phyloP scores from a whole-genome alignment of 2,329 filamentous ascomycete genomes.

The Cercospora zeae-maydis region DNA sequence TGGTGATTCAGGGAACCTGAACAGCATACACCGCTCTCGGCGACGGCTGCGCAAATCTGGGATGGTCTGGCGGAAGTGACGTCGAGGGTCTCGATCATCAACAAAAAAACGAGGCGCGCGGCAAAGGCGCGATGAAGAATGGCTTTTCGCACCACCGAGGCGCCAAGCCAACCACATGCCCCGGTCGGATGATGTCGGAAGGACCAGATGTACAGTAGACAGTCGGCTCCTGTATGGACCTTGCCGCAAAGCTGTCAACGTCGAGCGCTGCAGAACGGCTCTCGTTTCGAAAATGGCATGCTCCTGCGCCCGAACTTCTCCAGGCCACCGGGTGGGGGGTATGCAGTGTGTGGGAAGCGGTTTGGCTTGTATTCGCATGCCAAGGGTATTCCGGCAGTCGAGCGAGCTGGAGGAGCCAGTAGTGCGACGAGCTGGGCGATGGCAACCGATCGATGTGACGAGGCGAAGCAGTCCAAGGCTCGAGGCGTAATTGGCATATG shows the following conservation, averaged over 20 bases:
- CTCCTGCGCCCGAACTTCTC: background rate
- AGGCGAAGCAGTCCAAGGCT: conserved; percentile 2
- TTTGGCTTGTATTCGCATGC: background rate
- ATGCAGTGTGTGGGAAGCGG: background rate
- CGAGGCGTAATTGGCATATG: conserved; percentile 7
- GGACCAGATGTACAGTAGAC: background rate
- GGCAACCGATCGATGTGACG: background rate
- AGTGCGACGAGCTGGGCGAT: background rate
- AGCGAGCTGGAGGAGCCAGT: background rate
- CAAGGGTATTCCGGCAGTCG: conserved; percentile 2
- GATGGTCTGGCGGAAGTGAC: conserved; percentile 1
- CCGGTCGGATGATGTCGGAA: conserved; percentile 6
- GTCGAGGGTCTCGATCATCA: background rate
- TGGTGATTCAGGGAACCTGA: background rate
- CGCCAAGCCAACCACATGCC: background rate
- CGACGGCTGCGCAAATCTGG: background rate
- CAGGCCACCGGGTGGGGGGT: background rate
- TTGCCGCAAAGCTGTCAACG: conserved; percentile 6
- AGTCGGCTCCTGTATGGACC: too few relatives aligned
- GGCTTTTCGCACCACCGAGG: background rate
- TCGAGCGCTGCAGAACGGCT: background rate
- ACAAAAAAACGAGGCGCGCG: background rate
- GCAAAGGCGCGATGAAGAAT: conserved; percentile 3
- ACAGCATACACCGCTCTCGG: background rate
- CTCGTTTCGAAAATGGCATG: background rate